Evolutionary conservation across 495 filamentous ascomycete species (phyloP), one percentile per base, ranked within the genome.

Genomic region (Wilcoxina mikolae): DNA sequence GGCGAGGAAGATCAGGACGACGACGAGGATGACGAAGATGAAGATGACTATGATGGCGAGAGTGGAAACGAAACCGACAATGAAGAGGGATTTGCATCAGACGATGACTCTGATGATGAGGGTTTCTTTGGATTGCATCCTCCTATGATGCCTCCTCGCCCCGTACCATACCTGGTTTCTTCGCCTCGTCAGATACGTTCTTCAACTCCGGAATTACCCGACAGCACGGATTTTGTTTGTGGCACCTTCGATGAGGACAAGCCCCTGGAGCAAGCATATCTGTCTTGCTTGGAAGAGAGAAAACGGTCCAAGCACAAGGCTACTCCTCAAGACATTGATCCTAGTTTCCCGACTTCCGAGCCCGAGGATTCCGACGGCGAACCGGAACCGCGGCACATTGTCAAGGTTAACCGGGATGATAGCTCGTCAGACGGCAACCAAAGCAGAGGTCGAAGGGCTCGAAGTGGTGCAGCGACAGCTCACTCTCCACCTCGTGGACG

Each of bases 171-270:
- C 82, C 59, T 25, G 24, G 45, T 53, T 41, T 43, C 53, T 4
- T 53, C 53, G 35, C 56, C 55, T 22, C 56, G 50, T 23, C 76
- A 76, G 55, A 81, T 86, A 63, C 83, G 82, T 28, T 75, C 84
- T 43, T 74, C 74, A 12, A 87, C 85, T 0, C 86, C 87, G 10
- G 85, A 94, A 55, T 71, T 96, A 5, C 91, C 91, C 9, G 91
- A 98, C 68, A 94, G 87, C 68, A 95, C 88, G 35, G 93, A 96
- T 67, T 98, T 98, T 64, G 91, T 98, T 23, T 95, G 91, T 64
- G 91, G 91, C 47, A 98, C 91, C 12, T 72, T 98, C 17, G 91
- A 96, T 62, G 91, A 98, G 66, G 91, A 98, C 65, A 82, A 86
- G 48, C 83, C 86, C n/a, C 68, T 96, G 35, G 91, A 98, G 66